These are phyloP conservation scores for Coix lacrymajobi DNA, from an alignment of 176 grass and related monocot species.

Conservation along the genomic window DNA sequence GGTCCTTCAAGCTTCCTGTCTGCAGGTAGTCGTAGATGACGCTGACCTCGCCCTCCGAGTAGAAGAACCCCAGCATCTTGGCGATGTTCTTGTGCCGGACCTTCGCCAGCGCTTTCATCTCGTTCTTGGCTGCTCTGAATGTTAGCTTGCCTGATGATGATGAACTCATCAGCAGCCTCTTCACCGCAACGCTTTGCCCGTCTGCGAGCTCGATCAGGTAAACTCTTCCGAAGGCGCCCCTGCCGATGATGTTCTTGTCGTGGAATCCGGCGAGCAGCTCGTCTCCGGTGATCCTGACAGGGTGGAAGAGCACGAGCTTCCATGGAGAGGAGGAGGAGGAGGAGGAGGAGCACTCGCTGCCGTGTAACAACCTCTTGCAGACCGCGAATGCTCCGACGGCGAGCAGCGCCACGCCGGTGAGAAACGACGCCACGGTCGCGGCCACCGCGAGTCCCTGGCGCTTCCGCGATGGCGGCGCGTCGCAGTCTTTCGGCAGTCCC, in stretches of 20 bases:
- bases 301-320: constrained; percentile 68
- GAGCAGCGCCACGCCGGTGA: constrained; percentile 29
- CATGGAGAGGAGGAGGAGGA: constrained; percentile 4
- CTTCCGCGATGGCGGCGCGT: not conserved
- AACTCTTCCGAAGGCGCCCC: constrained; percentile 55
- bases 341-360: not conserved
- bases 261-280: constrained; percentile 42
- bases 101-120: constrained; percentile 57
- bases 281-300: constrained; percentile 50
- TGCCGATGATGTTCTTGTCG: constrained; percentile 47
- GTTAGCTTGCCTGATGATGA: constrained; percentile 22
- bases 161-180: constrained; percentile 43
- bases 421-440: constrained; percentile 32
- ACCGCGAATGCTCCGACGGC: constrained; percentile 34
- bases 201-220: constrained; percentile 38
- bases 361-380: constrained; percentile 13
- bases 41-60: constrained; percentile 33
- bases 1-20: constrained; percentile 53
- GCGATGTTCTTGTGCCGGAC: constrained; percentile 64
- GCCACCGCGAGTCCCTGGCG: constrained; percentile 25
- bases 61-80: constrained; percentile 66
- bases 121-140: constrained; percentile 48
- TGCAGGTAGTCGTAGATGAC: constrained; percentile 52
- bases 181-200: constrained; percentile 44
- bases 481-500: constrained; percentile 41